Evolutionary conservation across 2,329 filamentous ascomycete genomes (phyloP).

Genomic region (Apiospora rasikravindrae): DNA sequence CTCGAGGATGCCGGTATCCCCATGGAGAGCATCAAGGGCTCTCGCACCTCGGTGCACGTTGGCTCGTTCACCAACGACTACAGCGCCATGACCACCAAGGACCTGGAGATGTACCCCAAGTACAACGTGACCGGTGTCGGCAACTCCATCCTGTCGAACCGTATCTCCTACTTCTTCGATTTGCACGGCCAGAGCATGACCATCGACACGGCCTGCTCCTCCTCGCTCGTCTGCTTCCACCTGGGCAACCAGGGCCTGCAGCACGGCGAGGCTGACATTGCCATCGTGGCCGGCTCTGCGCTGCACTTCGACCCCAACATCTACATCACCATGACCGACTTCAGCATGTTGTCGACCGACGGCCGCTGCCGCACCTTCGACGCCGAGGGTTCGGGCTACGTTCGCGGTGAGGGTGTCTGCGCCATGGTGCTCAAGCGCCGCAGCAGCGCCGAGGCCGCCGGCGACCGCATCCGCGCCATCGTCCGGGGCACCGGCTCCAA

Average conservation of each 20-base stretch:
- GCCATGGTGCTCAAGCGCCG: constrained; percentile 64
- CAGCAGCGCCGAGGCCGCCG: constrained; percentile 59
- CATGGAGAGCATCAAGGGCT: background rate
- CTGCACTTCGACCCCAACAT: constrained; percentile 9
- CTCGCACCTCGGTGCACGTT: background rate
- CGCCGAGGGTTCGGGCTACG: constrained; percentile 64
- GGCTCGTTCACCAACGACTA: constrained; percentile 4
- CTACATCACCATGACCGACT: constrained; percentile 56
- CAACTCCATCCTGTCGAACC: constrained; percentile 18
- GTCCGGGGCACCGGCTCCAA: constrained; percentile 59
- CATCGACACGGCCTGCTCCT: constrained; percentile 21
- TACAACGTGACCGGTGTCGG: constrained; percentile 19
- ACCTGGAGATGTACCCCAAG: constrained; percentile 6
- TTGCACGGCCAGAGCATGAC: constrained; percentile 21
- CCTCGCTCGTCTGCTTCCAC: constrained; percentile 19
- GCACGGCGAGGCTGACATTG: constrained; percentile 14
- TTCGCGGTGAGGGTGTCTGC: constrained; percentile 65
- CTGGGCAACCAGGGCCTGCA: constrained; percentile 18
- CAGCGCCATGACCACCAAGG: constrained; percentile 4
- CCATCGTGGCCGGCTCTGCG: constrained; percentile 12
- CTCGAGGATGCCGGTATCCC: background rate
- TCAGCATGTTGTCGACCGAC: constrained; percentile 58
- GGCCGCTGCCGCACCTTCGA: constrained; percentile 62
- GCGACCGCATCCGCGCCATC: constrained; percentile 62
- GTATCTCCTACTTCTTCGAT: constrained; percentile 23